Percentiles rank a stretch among this genome's conserved stretches.
phyloP scores from a whole-genome alignment of 768 basidiomycete species.

The Boletus coccyginus region DNA sequence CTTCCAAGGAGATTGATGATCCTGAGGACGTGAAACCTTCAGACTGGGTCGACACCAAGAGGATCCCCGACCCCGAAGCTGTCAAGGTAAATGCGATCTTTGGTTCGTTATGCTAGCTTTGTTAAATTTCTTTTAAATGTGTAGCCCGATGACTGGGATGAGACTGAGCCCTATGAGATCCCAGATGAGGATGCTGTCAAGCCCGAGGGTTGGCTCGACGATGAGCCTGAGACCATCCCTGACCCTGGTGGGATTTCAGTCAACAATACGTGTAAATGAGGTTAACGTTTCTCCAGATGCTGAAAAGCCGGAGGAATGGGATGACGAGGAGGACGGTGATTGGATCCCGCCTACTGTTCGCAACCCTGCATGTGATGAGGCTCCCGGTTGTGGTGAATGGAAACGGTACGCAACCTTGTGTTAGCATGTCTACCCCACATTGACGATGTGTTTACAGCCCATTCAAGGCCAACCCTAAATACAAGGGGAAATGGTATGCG shows the following conservation, averaged over 20 bases:
- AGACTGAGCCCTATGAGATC: conserved; percentile 92
- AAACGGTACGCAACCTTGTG: conserved; percentile 47
- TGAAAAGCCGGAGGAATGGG: conserved; percentile 99
- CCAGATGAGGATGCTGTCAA: conserved; percentile 81
- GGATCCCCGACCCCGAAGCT: conserved; percentile 82
- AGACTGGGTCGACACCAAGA: conserved; percentile 90
- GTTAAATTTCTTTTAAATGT: conserved; percentile 20
- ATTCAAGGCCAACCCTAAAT: conserved; percentile 85
- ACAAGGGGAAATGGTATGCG: conserved; percentile 98
- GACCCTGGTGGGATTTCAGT: conserved; percentile 67
- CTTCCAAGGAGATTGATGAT: conserved; percentile 90
- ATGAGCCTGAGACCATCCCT: conserved; percentile 75
- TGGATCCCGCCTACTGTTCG: conserved; percentile 89
- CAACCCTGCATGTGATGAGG: conserved; percentile 90
- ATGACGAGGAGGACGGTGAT: conserved; percentile 98
- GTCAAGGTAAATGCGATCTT: conserved; percentile 52
- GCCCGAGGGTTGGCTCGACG: conserved; percentile 94
- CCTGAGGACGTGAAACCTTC: conserved; percentile 85
- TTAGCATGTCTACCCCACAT: not conserved
- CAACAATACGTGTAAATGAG: not conserved
- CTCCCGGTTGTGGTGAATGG: conserved; percentile 96
- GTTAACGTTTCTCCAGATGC: conserved; percentile 47
- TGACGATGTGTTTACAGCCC: conserved; percentile 45
- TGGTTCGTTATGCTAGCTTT: not conserved
- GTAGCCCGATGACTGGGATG: conserved; percentile 94